Percentiles rank a stretch among this genome's conserved stretches.
These are phyloP conservation scores for Ceratocystis lukuohia DNA, from an alignment of 2,329 filamentous ascomycete genomes.

Conservation along the genomic window DNA sequence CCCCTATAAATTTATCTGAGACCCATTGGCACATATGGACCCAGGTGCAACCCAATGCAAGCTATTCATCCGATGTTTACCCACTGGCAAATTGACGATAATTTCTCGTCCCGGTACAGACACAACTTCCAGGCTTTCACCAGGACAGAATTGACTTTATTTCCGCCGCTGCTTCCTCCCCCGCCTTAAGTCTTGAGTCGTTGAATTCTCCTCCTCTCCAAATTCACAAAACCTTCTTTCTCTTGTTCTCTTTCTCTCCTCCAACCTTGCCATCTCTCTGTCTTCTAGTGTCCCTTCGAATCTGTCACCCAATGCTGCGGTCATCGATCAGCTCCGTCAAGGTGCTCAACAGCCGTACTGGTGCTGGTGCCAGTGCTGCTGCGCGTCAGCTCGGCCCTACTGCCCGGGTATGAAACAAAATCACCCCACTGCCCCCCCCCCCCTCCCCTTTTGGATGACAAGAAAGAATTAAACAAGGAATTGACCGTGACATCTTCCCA, in stretches of 20 bases:
- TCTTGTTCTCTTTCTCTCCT: slow-evolving; percentile 8
- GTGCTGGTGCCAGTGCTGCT: slow-evolving; percentile 33
- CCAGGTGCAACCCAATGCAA: not conserved
- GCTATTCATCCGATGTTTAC: slow-evolving; percentile 33
- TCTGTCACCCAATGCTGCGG: slow-evolving; percentile 43
- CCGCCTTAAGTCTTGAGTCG: not conserved
- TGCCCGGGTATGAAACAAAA: slow-evolving; percentile 16
- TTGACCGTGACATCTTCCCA: not conserved
- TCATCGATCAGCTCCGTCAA: slow-evolving; percentile 53
- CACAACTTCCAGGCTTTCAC: slow-evolving; percentile 25
- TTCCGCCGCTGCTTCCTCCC: not conserved
- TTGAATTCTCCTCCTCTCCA: slow-evolving; percentile 3
- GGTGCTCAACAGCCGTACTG: slow-evolving; percentile 31
- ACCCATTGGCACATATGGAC: not conserved
- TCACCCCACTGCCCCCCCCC: not conserved
- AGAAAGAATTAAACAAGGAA: not conserved
- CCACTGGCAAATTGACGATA: slow-evolving; percentile 17
- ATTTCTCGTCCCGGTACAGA: slow-evolving; percentile 29
- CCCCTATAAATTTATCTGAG: not conserved
- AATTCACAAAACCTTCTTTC: not conserved
- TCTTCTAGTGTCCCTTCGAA: not conserved
- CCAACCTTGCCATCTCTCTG: slow-evolving; percentile 27
- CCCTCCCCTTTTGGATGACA: not conserved
- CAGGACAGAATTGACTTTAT: not conserved
- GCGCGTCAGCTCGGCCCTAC: slow-evolving; percentile 16